These are phyloP conservation scores for Botrytis pseudocinerea DNA, from an alignment of 2,329 filamentous ascomycete species.

Conservation along the genomic window DNA sequence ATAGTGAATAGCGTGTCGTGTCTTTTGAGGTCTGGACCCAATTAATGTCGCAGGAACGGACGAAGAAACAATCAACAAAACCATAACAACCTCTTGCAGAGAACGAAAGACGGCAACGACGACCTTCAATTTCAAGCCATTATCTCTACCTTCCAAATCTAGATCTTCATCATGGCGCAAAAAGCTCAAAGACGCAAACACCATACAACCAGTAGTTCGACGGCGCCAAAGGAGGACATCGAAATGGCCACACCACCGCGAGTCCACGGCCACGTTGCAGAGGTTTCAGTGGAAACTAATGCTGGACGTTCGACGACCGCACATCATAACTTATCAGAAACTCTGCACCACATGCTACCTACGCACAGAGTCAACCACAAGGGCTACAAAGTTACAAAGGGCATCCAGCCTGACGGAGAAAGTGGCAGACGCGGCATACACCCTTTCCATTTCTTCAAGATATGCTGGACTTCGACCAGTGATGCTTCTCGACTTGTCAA, in stretches of 20 bases:
- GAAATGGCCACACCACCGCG: conserved; percentile 22
- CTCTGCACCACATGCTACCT: conserved; percentile 17
- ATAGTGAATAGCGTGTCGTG: not conserved
- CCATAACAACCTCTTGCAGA: not conserved
- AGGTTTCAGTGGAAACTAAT: conserved; percentile 21
- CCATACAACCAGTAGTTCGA: not conserved
- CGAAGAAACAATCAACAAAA: not conserved
- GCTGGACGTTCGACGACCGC: conserved; percentile 9
- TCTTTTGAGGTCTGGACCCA: not conserved
- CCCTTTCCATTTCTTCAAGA: conserved; percentile 61
- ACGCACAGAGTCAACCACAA: conserved; percentile 29
- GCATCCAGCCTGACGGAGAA: conserved; percentile 57
- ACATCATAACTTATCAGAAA: conserved; percentile 20
- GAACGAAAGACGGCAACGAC: not conserved
- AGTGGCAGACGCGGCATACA: conserved; percentile 68
- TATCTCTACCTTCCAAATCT: not conserved
- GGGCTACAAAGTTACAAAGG: conserved; percentile 39
- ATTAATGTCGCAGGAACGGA: conserved; percentile 15
- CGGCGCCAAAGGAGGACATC: conserved; percentile 14
- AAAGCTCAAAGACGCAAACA: not conserved
- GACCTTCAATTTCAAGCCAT: not conserved
- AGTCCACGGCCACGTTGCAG: conserved; percentile 4
- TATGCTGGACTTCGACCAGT: conserved; percentile 65
- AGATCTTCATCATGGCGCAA: conserved; percentile 10
- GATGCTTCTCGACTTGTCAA: conserved; percentile 65